Evolutionary conservation across 2,329 filamentous ascomycete genomes (phyloP).

Genomic region (Trematosphaeria pertusa): DNA sequence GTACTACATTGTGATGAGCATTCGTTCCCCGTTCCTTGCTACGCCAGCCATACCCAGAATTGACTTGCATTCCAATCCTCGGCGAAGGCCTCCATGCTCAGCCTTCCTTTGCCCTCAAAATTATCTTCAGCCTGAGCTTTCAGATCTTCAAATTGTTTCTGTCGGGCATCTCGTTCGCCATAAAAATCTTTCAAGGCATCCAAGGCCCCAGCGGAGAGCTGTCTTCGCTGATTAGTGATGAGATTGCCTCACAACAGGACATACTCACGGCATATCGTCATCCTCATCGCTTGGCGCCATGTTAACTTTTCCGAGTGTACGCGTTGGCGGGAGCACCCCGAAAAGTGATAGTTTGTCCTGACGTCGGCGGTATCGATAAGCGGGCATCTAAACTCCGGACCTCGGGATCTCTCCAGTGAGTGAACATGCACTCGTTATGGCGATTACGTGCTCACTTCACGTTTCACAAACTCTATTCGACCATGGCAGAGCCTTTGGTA

Average conservation of each 20-base stretch:
- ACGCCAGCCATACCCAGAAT: constrained; percentile 70
- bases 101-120: constrained; percentile 50
- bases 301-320: constrained; percentile 8
- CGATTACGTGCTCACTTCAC: constrained; percentile 26
- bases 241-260: neutral
- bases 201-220: constrained; percentile 71
- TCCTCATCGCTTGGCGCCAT: constrained; percentile 40
- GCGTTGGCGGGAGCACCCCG: constrained; percentile 9
- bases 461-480: constrained; percentile 37
- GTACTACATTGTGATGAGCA: constrained; percentile 59
- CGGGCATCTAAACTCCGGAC: constrained; percentile 30
- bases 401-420: constrained; percentile 21
- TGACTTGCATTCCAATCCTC: constrained; percentile 87
- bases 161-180: constrained; percentile 71
- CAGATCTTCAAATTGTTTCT: constrained; percentile 72
- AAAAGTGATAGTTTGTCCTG: constrained; percentile 27
- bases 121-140: constrained; percentile 67
- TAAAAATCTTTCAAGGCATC: constrained; percentile 77
- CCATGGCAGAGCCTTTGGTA: constrained; percentile 68
- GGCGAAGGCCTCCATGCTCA: constrained; percentile 73
- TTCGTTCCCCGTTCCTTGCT: neutral
- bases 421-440: constrained; percentile 33
- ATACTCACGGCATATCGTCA: constrained; percentile 45
- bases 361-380: constrained; percentile 35
- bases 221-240: constrained; percentile 51